phyloP scores from a whole-genome alignment of 371 early-diverging fungal genomes.

The Mucor mucedo region DNA sequence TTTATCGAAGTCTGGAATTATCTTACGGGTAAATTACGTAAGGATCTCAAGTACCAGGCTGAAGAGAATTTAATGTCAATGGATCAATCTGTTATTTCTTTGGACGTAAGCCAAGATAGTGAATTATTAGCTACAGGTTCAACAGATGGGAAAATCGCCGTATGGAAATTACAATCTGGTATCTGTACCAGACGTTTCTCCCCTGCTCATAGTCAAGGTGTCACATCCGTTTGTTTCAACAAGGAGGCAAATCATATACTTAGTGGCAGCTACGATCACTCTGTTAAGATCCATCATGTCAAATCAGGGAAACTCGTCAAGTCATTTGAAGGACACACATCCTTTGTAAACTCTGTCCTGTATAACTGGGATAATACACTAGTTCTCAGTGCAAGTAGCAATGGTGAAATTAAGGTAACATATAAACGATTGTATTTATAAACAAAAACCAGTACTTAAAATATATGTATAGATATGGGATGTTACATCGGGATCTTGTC shows the following conservation, averaged over 20 bases:
- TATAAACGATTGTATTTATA: background rate
- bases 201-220: constrained; percentile 87
- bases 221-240: constrained; percentile 81
- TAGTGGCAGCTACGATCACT: constrained; percentile 84
- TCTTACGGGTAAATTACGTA: constrained; percentile 87
- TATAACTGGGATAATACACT: constrained; percentile 72
- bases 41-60: constrained; percentile 90
- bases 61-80: constrained; percentile 93
- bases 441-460: background rate
- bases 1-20: constrained; percentile 96
- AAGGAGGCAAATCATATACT: constrained; percentile 81
- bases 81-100: constrained; percentile 84
- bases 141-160: constrained; percentile 85
- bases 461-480: constrained; percentile 74
- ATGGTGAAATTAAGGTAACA: constrained; percentile 84
- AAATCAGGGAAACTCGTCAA: constrained; percentile 89
- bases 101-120: constrained; percentile 79
- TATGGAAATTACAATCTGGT: constrained; percentile 87
- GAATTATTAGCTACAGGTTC: constrained; percentile 86
- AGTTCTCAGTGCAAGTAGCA: constrained; percentile 82
- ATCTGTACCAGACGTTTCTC: constrained; percentile 73
- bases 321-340: constrained; percentile 91
- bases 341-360: constrained; percentile 83
- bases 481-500: constrained; percentile 53
- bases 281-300: constrained; percentile 84